Evolutionary conservation across 371 early-diverging fungal species (phyloP), one percentile per base, ranked within the genome.

Genomic region (Mucor sp.): DNA sequence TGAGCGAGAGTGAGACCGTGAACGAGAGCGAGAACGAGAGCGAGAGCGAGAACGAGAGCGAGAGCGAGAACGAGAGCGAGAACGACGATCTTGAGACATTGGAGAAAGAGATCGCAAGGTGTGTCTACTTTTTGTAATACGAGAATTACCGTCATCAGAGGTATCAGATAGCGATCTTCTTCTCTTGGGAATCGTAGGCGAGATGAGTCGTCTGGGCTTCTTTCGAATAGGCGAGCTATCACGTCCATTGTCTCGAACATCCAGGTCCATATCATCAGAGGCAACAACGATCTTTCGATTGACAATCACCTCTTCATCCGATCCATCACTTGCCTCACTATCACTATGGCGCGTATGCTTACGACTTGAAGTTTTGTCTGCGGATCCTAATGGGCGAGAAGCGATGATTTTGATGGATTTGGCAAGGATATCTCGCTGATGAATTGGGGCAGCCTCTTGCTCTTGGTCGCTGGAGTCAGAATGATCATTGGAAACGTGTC

Each of bases 361-460:
- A 9, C 50, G 50, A 23, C 23, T 32, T 0, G 28, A 4, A 6
- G 7, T 56, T n/a, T 56, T 56, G 32, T 56, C 56, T 17, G 56
- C 1, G 14, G 37, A 37, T 4, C 32, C 56, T 32, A 32, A 28
- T 30, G 56, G 56, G 56, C 56, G 56, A 30, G 62, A 62, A 23
- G 62, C 48, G 15, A 47, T 62, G 12, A 62, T 62, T 62, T 48
- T 47, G 21, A 62, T 62, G 19, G 33, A 47, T 33, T 62, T 62
- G 21, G 62, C 62, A 33, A 62, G 47, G 1, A 56, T 56, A 11
- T 56, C 56, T 27, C 56, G 14, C 2, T 56, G 56, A 9, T 19
- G 27, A 6, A 14, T 4, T 15, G 28, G n/a, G n/a, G 30, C 15
- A 17, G 14, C 15, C 9, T 56, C 56, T 8, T 32, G 17, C 3